Conservation (phyloP, 1,139 yeast genomes). For the Taphrina sp. region DNA sequence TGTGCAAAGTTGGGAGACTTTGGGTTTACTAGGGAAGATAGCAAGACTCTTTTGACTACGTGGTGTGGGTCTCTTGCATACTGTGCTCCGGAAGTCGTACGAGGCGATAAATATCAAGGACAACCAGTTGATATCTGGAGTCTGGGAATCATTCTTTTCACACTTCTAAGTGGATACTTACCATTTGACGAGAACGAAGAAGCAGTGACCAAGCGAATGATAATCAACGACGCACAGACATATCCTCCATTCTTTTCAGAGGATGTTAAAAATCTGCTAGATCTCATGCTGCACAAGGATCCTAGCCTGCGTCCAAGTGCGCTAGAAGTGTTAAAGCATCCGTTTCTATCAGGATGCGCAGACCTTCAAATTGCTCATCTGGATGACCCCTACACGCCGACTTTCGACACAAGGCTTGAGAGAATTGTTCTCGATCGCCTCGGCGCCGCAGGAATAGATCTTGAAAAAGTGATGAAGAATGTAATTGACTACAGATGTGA, state of each 20-base stretch:
- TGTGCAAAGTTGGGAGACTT: constrained; percentile 82
- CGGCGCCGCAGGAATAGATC: constrained; percentile 64
- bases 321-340: constrained; percentile 60
- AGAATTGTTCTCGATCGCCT: constrained; percentile 63
- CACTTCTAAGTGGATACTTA: constrained; percentile 80
- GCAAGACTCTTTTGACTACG: constrained; percentile 62
- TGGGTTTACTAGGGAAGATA: constrained; percentile 87
- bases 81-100: constrained; percentile 91
- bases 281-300: constrained; percentile 60
- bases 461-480: constrained; percentile 60
- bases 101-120: constrained; percentile 71
- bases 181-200: constrained; percentile 88
- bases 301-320: constrained; percentile 64
- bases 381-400: constrained; percentile 47
- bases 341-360: constrained; percentile 59
- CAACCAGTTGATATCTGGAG: constrained; percentile 82
- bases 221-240: constrained; percentile 64
- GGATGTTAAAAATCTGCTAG: constrained; percentile 53
- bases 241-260: constrained; percentile 48
- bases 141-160: constrained; percentile 85
- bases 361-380: constrained; percentile 48
- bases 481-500: constrained; percentile 67
- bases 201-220: constrained; percentile 57
- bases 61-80: constrained; percentile 93
- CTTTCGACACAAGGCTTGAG: constrained; percentile 64